Evolutionary conservation across 2,329 filamentous ascomycete genomes (phyloP).

Genomic region (Xylaria multiplex): DNA sequence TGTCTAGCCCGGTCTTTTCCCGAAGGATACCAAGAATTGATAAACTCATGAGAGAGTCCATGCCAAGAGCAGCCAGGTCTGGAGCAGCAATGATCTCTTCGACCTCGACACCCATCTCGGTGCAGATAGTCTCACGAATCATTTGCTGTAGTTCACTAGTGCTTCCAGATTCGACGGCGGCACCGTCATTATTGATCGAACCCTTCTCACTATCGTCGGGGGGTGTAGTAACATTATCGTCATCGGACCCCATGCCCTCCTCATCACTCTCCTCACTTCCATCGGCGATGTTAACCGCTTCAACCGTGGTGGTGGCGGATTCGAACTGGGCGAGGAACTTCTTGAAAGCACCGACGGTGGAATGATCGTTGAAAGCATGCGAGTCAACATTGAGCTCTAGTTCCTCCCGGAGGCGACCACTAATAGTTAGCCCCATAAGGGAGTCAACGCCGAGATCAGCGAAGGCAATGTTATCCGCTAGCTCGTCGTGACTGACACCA

Average conservation of each 20-base stretch:
- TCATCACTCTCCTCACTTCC: conserved; percentile 55
- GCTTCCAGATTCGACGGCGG: conserved; percentile 51
- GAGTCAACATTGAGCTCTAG: conserved; percentile 65
- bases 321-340: conserved; percentile 53
- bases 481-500: conserved; percentile 63
- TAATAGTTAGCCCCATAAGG: conserved; percentile 68
- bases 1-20: conserved; percentile 62
- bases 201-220: conserved; percentile 63
- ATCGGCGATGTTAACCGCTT: conserved; percentile 51
- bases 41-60: conserved; percentile 68
- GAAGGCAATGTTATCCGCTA: conserved; percentile 66
- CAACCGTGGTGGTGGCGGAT: conserved; percentile 45
- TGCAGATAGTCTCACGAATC: conserved; percentile 74
- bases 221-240: conserved; percentile 64
- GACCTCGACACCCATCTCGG: conserved; percentile 76
- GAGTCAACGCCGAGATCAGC: conserved; percentile 69
- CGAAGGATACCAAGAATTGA: conserved; percentile 65
- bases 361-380: conserved; percentile 63
- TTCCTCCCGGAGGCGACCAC: conserved; percentile 66
- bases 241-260: conserved; percentile 60
- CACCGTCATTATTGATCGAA: conserved; percentile 55
- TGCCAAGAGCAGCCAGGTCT: conserved; percentile 65
- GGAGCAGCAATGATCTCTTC: conserved; percentile 67
- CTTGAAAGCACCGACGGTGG: conserved; percentile 66
- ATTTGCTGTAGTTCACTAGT: conserved; percentile 59